These are phyloP conservation scores for Solanum ahanhuiri DNA, from an alignment of 257 asterid genomes.

Conservation along the genomic window DNA sequence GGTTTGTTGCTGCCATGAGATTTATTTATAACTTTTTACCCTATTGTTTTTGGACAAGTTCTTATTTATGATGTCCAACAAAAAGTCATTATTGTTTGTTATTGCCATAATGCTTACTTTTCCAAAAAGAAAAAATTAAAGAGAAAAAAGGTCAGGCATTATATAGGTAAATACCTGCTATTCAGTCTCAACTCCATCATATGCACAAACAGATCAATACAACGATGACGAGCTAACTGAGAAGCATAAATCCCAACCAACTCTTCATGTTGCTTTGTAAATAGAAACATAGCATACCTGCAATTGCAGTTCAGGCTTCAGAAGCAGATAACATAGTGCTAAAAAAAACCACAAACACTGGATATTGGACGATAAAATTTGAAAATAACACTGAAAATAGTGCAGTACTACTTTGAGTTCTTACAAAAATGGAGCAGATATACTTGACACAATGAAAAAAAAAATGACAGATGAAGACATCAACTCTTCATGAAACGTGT, in stretches of 20 bases:
- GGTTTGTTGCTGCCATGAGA: background rate
- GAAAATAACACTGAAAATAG: background rate
- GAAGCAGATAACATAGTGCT: background rate
- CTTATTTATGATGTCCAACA: background rate
- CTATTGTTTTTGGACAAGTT: background rate
- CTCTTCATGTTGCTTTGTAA: slow-evolving; percentile 85
- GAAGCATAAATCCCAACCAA: slow-evolving; percentile 95
- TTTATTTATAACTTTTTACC: background rate
- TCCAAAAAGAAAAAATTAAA: background rate
- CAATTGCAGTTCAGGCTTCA: slow-evolving; percentile 13
- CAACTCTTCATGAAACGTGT: background rate
- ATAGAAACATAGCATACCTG: slow-evolving; percentile 94
- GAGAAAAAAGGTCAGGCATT: background rate
- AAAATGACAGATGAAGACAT: background rate
- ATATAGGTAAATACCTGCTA: slow-evolving; percentile 59
- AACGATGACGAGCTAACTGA: slow-evolving; percentile 89
- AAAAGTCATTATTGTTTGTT: background rate
- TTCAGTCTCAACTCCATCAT: slow-evolving; percentile 98
- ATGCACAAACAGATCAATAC: slow-evolving; percentile 91
- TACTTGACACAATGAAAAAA: background rate
- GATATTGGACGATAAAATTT: background rate
- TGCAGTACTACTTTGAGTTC: background rate
- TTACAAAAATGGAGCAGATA: background rate
- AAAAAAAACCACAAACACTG: background rate
- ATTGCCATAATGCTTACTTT: background rate